Evolutionary conservation across 2,329 filamentous ascomycete genomes (phyloP).

Genomic region (Graphilbum fragrans): DNA sequence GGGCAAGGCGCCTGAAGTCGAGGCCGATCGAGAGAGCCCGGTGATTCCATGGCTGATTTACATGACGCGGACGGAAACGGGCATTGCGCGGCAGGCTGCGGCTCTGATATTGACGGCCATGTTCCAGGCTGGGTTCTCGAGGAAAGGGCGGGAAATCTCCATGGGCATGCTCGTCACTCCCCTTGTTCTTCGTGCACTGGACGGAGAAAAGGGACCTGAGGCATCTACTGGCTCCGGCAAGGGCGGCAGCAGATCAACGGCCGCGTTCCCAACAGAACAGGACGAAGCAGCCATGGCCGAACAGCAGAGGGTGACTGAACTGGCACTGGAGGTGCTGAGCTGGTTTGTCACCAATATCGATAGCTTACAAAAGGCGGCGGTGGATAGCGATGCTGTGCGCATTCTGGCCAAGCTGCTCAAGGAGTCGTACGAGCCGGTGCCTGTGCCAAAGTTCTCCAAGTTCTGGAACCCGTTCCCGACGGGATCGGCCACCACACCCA

Average conservation of each 20-base stretch:
- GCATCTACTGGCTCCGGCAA: not conserved
- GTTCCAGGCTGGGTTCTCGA: constrained; percentile 55
- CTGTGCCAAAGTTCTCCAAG: constrained; percentile 16
- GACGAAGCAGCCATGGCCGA: constrained; percentile 24
- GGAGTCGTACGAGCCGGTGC: constrained; percentile 34
- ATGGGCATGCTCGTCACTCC: constrained; percentile 59
- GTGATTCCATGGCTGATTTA: constrained; percentile 63
- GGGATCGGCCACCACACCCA: constrained; percentile 1
- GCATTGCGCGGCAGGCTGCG: constrained; percentile 53
- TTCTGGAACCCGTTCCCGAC: constrained; percentile 24
- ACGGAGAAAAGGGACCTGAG: constrained; percentile 12
- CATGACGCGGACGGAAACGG: constrained; percentile 43
- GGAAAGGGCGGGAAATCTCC: constrained; percentile 49
- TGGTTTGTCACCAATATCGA: constrained; percentile 68
- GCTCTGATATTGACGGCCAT: constrained; percentile 57
- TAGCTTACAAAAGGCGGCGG: constrained; percentile 68
- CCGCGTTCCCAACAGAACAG: constrained; percentile 15
- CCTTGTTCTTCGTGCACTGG: constrained; percentile 47
- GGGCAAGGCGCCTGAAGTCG: too few relatives aligned
- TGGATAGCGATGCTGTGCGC: constrained; percentile 46
- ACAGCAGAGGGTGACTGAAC: constrained; percentile 48
- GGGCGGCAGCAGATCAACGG: not conserved
- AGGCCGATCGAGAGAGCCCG: constrained; percentile 49
- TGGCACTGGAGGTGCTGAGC: constrained; percentile 63
- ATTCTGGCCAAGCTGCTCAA: constrained; percentile 35